Base-by-base conservation (phyloP, 345 rosid genomes). In the Kandelia obovata region DNA sequence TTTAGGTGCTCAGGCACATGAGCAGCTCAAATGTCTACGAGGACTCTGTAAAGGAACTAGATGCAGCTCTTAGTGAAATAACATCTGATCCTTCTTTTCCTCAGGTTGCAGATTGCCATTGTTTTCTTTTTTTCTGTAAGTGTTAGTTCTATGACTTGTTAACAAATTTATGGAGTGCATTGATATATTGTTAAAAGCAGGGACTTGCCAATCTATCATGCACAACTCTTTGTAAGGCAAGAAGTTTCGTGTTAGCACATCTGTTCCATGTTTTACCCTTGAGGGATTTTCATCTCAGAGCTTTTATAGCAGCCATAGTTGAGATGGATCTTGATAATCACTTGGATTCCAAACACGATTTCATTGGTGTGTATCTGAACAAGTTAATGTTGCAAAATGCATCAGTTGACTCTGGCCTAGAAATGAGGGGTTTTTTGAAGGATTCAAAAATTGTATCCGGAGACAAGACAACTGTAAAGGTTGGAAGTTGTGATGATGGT, bases 161-260 rank as follows among this genome's bases (percentile, higher is more conserved):
- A 25, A 2, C 8, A 62, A 15, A 62, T 61, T 6, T 4, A 32
- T 34, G 56, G 64, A 37, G 62, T 43, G 30, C 64, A 1, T 34
- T 53, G 60, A 56, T 64, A 0, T 39, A 35, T 62, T 71, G 35
- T n/a, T 2, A 28, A 63, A 49, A 32, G 63, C 79, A 92, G 98
- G 98, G 98, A 67, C 77, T 93, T 53, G 89, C 80, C 61, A 77
- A 77, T 84, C 53, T 93, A 26, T 90, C 98, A 21, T 78, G 76
- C 34, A 73, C 23, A 64, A 81, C 83, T 69, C 91, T 93, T 28
- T 61, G 37, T 51, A 75, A 71, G 28, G 92, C 78, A 9, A 83
- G 85, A 71, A 80, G 65, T 15, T 72, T 87, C 70, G 80, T 85
- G 1, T 61, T 62, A 5, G 83, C 80, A 67, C 86, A 87, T 70